These are phyloP conservation scores for Clitopilus passeckerianus DNA, from an alignment of 768 basidiomycete genomes.

Conservation along the genomic window DNA sequence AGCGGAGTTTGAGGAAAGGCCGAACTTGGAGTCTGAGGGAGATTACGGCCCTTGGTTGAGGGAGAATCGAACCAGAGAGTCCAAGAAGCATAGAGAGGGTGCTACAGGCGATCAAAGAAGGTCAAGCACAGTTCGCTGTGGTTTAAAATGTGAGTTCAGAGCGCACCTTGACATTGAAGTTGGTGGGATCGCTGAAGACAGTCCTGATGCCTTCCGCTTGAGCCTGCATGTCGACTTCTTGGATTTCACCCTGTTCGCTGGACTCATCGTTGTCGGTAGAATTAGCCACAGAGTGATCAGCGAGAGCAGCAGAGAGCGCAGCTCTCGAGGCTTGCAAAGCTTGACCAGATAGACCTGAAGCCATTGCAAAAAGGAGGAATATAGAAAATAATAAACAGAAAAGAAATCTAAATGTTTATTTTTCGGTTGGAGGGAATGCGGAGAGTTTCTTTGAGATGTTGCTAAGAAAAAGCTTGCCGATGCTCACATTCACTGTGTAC, in stretches of 20 bases:
- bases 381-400: neutral
- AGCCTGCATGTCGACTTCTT: constrained; percentile 80
- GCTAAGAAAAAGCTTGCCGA: neutral
- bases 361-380: constrained; percentile 16
- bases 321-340: constrained; percentile 78
- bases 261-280: constrained; percentile 29
- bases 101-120: constrained; percentile 39
- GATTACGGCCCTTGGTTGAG: constrained; percentile 82
- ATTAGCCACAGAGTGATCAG: constrained; percentile 36
- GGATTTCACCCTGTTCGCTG: constrained; percentile 78
- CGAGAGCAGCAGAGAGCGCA: constrained; percentile 69
- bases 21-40: constrained; percentile 78
- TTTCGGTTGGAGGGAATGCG: neutral
- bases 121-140: constrained; percentile 3
- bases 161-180: constrained; percentile 93
- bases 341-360: constrained; percentile 52
- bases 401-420: neutral
- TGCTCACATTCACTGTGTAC: neutral
- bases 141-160: neutral
- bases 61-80: constrained; percentile 99
- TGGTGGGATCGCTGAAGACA: constrained; percentile 87
- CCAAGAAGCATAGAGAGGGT: constrained; percentile 92
- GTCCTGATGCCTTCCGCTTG: constrained; percentile 84
- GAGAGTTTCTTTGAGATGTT: neutral
- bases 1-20: constrained; percentile 75